Evolutionary conservation across 75 land plant genomes (phyloP).

Genomic region (Pinus tabuliformis): DNA sequence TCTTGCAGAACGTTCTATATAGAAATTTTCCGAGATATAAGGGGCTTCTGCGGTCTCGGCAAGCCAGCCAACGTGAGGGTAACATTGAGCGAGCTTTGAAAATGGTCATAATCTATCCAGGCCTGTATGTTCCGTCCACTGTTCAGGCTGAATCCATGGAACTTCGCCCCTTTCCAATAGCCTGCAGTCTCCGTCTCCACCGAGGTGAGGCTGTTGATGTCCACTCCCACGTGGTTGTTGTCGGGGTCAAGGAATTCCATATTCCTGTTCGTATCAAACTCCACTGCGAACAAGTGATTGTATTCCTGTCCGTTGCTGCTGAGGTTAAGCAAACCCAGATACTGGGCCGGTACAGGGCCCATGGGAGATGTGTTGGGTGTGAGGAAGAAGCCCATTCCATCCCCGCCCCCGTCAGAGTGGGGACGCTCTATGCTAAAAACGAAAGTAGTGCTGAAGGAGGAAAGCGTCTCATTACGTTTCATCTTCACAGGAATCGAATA

Average conservation of each 20-base stretch:
- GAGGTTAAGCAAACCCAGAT: slow-evolving; percentile 41
- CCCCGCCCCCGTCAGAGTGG: too few species aligned
- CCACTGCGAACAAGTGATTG: slow-evolving; percentile 46
- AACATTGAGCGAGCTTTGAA: neutral
- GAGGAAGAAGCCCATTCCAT: too few species aligned
- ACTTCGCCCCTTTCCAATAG: slow-evolving; percentile 6
- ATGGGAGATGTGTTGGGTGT: too few species aligned
- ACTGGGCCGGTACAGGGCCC: neutral
- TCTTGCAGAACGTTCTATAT: slow-evolving; percentile 2
- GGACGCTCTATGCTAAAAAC: too few species aligned
- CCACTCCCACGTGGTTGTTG: slow-evolving; percentile 55
- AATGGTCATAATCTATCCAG: neutral
- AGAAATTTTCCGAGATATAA: neutral
- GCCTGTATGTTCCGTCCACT: slow-evolving; percentile 8
- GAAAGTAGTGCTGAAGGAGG: too few species aligned
- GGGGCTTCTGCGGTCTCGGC: neutral
- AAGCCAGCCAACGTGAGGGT: neutral
- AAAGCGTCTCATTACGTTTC: too few species aligned
- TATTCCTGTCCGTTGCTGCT: slow-evolving; percentile 1
- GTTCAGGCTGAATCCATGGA: neutral
- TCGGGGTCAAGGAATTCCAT: slow-evolving; percentile 34
- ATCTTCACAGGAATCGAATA: neutral
- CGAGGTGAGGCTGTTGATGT: slow-evolving; percentile 43
- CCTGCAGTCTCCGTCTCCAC: slow-evolving; percentile 20
- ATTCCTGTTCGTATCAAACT: slow-evolving; percentile 50